Percentiles rank a stretch among this genome's conserved stretches.
phyloP scores from a whole-genome alignment of 1,139 yeast species.

The Wickerhamiella pararugosa region DNA sequence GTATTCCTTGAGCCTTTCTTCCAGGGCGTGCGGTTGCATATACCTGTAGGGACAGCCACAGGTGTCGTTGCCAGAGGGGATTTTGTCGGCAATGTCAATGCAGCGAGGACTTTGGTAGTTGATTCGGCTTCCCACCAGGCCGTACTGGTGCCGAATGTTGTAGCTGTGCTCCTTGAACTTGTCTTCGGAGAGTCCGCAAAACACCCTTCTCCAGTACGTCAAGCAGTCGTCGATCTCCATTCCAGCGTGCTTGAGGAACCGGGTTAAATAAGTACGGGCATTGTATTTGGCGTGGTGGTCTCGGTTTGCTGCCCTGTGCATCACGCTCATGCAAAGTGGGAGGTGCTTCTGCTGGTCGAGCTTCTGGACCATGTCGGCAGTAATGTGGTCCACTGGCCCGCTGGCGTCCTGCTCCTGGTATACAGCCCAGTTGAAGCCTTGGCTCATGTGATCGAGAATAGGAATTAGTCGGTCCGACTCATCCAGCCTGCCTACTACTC shows the following conservation, averaged over 20 bases:
- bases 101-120: slow-evolving; percentile 83
- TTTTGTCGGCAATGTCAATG: slow-evolving; percentile 54
- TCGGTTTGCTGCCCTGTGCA: slow-evolving; percentile 45
- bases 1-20: slow-evolving; percentile 41
- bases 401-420: slow-evolving; percentile 36
- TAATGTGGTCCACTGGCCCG: slow-evolving; percentile 44
- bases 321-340: slow-evolving; percentile 68
- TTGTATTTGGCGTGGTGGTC: slow-evolving; percentile 64
- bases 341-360: slow-evolving; percentile 45
- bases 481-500: slow-evolving; percentile 67
- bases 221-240: slow-evolving; percentile 76
- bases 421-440: slow-evolving; percentile 36
- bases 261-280: slow-evolving; percentile 74
- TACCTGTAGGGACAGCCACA: slow-evolving; percentile 95
- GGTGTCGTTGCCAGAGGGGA: slow-evolving; percentile 52
- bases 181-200: slow-evolving; percentile 44
- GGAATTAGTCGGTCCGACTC: slow-evolving; percentile 88
- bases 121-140: slow-evolving; percentile 78
- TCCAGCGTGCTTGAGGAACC: slow-evolving; percentile 83
- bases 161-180: slow-evolving; percentile 81
- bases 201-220: slow-evolving; percentile 67
- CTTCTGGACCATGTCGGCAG: slow-evolving; percentile 45
- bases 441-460: slow-evolving; percentile 59
- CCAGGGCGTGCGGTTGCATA: slow-evolving; percentile 45
- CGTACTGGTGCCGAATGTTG: slow-evolving; percentile 78